Evolutionary conservation across 129 eudicot species (phyloP).

Genomic region (Helianthus tuberosus): DNA sequence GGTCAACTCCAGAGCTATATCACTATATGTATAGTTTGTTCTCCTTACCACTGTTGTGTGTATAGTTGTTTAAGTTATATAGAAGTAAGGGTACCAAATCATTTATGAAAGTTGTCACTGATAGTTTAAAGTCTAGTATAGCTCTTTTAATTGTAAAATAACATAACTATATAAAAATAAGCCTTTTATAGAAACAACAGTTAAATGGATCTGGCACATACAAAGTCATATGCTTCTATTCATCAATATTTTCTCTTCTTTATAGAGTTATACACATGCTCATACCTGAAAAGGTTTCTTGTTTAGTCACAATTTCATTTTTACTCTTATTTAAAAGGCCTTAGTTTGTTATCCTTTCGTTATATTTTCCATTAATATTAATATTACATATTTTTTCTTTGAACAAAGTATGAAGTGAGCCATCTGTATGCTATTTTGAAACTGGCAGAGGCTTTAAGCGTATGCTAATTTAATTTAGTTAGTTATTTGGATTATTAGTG

Average conservation of each 20-base stretch:
- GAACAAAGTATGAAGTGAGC: too few species aligned
- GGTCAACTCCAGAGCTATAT: slow-evolving; percentile 9
- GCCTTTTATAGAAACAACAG: not conserved
- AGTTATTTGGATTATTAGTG: too few species aligned
- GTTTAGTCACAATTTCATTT: too few species aligned
- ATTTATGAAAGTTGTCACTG: not conserved
- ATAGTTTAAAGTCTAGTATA: not conserved
- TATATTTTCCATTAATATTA: too few species aligned
- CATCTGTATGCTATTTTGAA: too few species aligned
- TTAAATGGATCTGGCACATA: not conserved
- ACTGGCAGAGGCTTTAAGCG: too few species aligned
- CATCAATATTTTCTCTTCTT: not conserved
- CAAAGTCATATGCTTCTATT: not conserved
- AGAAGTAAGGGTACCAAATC: not conserved
- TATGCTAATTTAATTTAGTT: too few species aligned
- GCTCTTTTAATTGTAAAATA: not conserved
- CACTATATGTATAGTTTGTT: slow-evolving; percentile 9
- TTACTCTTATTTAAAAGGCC: too few species aligned
- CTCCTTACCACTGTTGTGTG: not conserved
- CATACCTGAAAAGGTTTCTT: not conserved
- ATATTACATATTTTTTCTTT: too few species aligned
- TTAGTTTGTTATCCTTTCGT: too few species aligned
- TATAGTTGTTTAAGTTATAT: slow-evolving; percentile 1
- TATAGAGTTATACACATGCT: not conserved
- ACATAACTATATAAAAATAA: not conserved